Percentiles rank a stretch among this genome's conserved stretches.
Evolutionary conservation across 1,139 yeast genomes (phyloP).

Genomic region (Suhomyces anneliseae): DNA sequence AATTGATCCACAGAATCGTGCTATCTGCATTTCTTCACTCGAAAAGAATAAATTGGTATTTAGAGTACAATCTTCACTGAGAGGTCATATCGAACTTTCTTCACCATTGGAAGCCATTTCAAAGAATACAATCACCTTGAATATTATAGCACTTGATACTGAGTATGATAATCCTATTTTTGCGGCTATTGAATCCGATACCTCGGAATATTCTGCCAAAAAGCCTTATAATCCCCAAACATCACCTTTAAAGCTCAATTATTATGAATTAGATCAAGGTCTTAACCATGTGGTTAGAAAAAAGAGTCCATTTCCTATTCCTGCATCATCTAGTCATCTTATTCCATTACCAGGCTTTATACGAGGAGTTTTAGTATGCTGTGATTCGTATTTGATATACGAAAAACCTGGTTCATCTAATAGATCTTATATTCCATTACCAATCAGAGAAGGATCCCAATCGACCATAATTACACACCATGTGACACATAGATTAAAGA

Average conservation of each 20-base stretch:
- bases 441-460: conserved; percentile 35
- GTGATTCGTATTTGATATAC: conserved; percentile 31
- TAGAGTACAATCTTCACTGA: conserved; percentile 39
- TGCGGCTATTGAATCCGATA: conserved; percentile 76
- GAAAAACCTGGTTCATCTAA: conserved; percentile 17
- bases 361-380: conserved; percentile 43
- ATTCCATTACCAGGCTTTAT: conserved; percentile 36
- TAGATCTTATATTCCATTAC: conserved; percentile 36
- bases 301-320: conserved; percentile 38
- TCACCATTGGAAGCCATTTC: conserved; percentile 75
- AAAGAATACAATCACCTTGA: conserved; percentile 54
- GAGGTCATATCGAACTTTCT: conserved; percentile 49
- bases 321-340: conserved; percentile 28
- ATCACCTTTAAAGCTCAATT: conserved; percentile 41
- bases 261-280: conserved; percentile 84
- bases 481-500: conserved; percentile 61
- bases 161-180: conserved; percentile 81
- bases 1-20: conserved; percentile 72
- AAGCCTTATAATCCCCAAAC: conserved; percentile 15
- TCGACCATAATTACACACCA: conserved; percentile 51
- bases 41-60: conserved; percentile 74
- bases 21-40: conserved; percentile 67
- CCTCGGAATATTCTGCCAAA: conserved; percentile 23
- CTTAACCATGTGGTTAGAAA: conserved; percentile 66
- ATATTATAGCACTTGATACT: conserved; percentile 63